Percentiles rank a stretch among this genome's conserved stretches.
Conservation (phyloP, 2,329 filamentous ascomycete genomes). For the Phaeoacremonium minimum region DNA sequence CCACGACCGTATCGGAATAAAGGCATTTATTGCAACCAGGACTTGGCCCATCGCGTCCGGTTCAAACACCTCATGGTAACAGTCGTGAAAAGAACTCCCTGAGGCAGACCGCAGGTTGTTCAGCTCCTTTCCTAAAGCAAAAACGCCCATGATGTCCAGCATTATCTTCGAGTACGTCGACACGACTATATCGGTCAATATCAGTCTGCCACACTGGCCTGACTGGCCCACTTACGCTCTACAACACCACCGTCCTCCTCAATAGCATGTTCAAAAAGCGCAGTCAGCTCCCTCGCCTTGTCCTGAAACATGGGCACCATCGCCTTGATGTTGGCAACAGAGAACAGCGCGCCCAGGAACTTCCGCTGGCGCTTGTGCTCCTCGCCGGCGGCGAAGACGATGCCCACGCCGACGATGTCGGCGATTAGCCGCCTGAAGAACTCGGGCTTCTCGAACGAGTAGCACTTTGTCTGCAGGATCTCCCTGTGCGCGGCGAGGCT, state of each 20-base stretch:
- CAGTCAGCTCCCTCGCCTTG: slow-evolving; percentile 22
- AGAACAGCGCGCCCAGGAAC: slow-evolving; percentile 28
- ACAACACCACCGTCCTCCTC: not conserved
- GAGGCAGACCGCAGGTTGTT: slow-evolving; percentile 2
- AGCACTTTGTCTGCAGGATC: slow-evolving; percentile 30
- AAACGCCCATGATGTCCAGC: slow-evolving; percentile 27
- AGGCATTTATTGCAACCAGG: slow-evolving; percentile 22
- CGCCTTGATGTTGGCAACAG: slow-evolving; percentile 26
- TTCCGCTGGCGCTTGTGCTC: slow-evolving; percentile 26
- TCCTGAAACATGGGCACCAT: slow-evolving; percentile 29
- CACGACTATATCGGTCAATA: no score
- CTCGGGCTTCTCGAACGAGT: slow-evolving; percentile 30
- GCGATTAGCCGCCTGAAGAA: slow-evolving; percentile 25
- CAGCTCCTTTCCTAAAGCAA: slow-evolving; percentile 27
- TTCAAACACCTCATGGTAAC: slow-evolving; percentile 25
- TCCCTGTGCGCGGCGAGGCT: slow-evolving; percentile 27
- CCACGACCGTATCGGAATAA: slow-evolving; percentile 15
- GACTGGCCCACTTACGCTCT: not conserved
- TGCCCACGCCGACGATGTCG: slow-evolving; percentile 27
- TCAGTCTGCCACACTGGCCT: not conserved
- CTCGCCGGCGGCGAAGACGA: slow-evolving; percentile 30
- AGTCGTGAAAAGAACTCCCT: slow-evolving; percentile 21
- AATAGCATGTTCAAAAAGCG: slow-evolving; percentile 22
- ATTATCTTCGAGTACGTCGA: slow-evolving; percentile 16
- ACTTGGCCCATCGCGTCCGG: slow-evolving; percentile 19